Conservation (phyloP, 345 rosid genomes). For the Melaleuca alternifolia region DNA sequence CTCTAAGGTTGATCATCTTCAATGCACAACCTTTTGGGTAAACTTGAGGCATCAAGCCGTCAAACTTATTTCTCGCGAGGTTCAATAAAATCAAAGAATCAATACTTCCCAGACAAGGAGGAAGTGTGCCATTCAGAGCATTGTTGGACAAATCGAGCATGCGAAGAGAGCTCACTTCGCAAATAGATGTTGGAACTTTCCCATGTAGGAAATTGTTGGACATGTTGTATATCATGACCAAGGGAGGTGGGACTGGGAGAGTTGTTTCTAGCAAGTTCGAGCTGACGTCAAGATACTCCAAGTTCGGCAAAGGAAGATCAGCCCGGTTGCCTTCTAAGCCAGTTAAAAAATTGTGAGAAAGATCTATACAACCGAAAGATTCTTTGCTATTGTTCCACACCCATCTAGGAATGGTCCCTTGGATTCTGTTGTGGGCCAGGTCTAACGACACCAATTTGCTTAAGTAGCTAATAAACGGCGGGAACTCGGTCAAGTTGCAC, state of each 20-base stretch:
- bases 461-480: neutral
- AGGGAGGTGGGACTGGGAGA: neutral
- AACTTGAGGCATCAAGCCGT: accelerated
- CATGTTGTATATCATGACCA: accelerated
- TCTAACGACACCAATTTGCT: accelerated
- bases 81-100: neutral
- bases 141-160: neutral
- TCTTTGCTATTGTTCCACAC: neutral
- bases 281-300: neutral
- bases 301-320: neutral
- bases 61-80: neutral
- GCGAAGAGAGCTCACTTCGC: neutral
- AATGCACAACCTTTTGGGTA: neutral
- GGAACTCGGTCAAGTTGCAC: neutral
- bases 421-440: neutral
- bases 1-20: neutral
- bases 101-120: neutral
- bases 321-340: neutral
- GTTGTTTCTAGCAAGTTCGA: neutral
- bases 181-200: neutral
- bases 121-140: neutral
- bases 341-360: neutral
- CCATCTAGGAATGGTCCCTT: neutral
- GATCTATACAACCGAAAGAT: accelerated
- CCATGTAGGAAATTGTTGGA: accelerated